phyloP scores from a whole-genome alignment of 306 rosid species.

The Nissolia schottii region DNA sequence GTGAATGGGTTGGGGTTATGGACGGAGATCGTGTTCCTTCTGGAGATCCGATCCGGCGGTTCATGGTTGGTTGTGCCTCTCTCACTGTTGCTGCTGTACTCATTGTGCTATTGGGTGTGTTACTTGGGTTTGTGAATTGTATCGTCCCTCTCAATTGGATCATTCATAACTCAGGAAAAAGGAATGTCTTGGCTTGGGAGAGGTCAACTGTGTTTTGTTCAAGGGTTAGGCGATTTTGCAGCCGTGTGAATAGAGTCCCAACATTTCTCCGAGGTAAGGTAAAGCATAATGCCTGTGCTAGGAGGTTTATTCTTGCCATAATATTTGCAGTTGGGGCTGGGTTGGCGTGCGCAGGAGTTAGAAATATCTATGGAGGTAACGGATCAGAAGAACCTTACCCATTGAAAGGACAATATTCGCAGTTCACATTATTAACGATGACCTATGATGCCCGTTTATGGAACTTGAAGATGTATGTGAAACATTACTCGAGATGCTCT shows the following conservation, averaged over 20 bases:
- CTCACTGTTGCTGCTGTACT: slow-evolving; percentile 63
- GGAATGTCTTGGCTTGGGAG: slow-evolving; percentile 62
- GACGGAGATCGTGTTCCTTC: slow-evolving; percentile 98
- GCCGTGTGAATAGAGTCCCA: slow-evolving; percentile 76
- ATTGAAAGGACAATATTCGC: slow-evolving; percentile 66
- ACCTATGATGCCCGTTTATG: slow-evolving; percentile 95
- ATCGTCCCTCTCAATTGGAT: slow-evolving; percentile 80
- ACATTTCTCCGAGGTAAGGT: slow-evolving; percentile 63
- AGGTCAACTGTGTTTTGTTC: slow-evolving; percentile 55
- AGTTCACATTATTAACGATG: slow-evolving; percentile 92
- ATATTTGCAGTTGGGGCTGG: slow-evolving; percentile 60
- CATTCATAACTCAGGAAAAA: slow-evolving; percentile 57
- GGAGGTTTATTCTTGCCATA: slow-evolving; percentile 70
- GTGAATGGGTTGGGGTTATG: slow-evolving; percentile 89
- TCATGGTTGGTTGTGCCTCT: slow-evolving; percentile 71
- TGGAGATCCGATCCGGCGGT: slow-evolving; percentile 66
- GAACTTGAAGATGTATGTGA: slow-evolving; percentile 89
- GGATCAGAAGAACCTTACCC: slow-evolving; percentile 92
- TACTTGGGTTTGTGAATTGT: slow-evolving; percentile 83
- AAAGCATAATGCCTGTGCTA: slow-evolving; percentile 65
- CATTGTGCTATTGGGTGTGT: slow-evolving; percentile 61
- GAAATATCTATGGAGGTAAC: slow-evolving; percentile 76
- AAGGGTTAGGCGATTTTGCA: slow-evolving; percentile 68
- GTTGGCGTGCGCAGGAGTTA: slow-evolving; percentile 71
- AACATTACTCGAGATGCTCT: slow-evolving; percentile 91